Conservation (phyloP, 257 asterid genomes). For the Mentha longifolia region DNA sequence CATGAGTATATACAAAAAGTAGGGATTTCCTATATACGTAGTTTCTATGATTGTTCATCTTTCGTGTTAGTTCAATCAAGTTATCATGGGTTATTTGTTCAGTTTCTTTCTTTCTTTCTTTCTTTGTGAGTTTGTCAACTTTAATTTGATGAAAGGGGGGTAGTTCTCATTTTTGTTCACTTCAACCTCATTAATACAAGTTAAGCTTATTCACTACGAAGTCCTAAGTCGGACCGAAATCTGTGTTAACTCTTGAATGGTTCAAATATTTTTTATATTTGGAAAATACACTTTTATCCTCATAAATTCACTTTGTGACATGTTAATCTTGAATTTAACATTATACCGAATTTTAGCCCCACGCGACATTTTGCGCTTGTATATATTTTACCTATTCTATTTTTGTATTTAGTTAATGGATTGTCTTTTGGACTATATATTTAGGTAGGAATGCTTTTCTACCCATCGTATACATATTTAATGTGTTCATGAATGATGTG, state of each 20-base stretch:
- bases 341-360: too few species aligned
- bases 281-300: too few species aligned
- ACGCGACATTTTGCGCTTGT: too few species aligned
- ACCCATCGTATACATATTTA: too few species aligned
- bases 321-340: too few species aligned
- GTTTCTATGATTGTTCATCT: background rate
- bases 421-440: too few species aligned
- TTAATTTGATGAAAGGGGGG: background rate
- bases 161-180: background rate
- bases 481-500: too few species aligned
- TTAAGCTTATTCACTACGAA: background rate
- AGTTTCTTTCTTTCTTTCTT: background rate
- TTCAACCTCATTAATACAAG: background rate
- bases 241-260: too few species aligned
- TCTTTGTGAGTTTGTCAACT: background rate
- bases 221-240: too few species aligned
- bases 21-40: background rate
- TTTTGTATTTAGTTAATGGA: background rate
- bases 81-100: background rate
- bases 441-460: too few species aligned
- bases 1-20: slow-evolving; percentile 17
- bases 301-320: too few species aligned
- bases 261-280: too few species aligned
- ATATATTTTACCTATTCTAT: background rate
- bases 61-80: background rate